Conservation (phyloP, 176 grass and related monocot genomes). For the Puccinellia tenuiflora region DNA sequence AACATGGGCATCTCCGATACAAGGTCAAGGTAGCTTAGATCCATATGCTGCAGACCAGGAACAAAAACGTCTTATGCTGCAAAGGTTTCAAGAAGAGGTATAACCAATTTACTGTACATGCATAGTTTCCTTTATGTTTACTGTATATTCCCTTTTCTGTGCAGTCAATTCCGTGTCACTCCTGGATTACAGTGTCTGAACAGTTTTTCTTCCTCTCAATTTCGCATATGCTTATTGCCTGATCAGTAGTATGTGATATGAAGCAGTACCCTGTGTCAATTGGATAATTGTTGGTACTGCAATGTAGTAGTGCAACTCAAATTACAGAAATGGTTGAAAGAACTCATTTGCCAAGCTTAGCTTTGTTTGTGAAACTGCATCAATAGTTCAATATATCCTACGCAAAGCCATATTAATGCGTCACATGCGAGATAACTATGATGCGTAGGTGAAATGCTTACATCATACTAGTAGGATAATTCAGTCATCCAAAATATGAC, state of each 20-base stretch:
- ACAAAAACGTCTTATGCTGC: conserved; percentile 96
- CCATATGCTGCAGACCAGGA: conserved; percentile 76
- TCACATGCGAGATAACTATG: not conserved
- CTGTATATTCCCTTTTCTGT: not conserved
- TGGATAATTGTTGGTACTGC: not conserved
- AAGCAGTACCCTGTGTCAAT: not conserved
- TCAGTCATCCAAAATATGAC: not conserved
- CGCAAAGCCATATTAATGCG: not conserved
- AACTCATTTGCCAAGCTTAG: not conserved
- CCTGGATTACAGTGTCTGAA: not conserved
- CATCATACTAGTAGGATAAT: not conserved
- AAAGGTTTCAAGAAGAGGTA: conserved; percentile 99
- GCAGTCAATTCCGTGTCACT: not conserved
- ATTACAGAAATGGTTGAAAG: not conserved
- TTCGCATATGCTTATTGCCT: not conserved
- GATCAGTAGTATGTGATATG: not conserved
- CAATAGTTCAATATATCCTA: not conserved
- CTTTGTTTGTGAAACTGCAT: not conserved
- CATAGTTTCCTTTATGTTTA: not conserved
- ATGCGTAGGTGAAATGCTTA: not conserved
- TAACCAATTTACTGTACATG: not conserved
- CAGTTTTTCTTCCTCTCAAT: not conserved
- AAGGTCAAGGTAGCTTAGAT: conserved; percentile 77
- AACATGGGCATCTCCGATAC: conserved; percentile 91
- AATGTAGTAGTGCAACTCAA: not conserved